Base-by-base conservation (phyloP, 2,329 filamentous ascomycete genomes). In the Lachnellula arida region DNA sequence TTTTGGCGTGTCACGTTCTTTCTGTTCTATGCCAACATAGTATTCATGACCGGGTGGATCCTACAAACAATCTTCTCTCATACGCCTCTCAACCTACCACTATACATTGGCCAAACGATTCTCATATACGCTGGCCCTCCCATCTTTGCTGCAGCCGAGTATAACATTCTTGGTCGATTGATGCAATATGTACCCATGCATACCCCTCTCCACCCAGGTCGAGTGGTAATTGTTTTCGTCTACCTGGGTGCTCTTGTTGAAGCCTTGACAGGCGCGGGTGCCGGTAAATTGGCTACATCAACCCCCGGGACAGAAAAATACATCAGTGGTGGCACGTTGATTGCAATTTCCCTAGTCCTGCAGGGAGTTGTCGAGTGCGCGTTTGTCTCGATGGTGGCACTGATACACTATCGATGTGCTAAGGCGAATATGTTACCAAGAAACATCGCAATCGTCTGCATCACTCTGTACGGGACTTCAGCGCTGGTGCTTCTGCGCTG, bases 171-270 rank as follows among this genome's bases (percentile, higher is more conserved):
- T 35, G 71, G 70, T 6, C 65, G 71, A 25, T 57, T 74, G 9
- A 67, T 72, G 68, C 64, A 69, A 57, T 73, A 74, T 54, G 60
- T 73, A 6, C 72, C 71, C 3, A 71, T 71, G 69, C 68, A 72
- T 49, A 65, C 72, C n/a, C 65, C 71, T 2, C 59, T 73, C 7
- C 66, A 73, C 47, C 72, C 72, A 17, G 60, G 64, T 47, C 69
- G 70, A 1, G 67, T 72, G n/a, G 56, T 71, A 5, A 65, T 66
- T 46, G 62, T 69, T 49, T 74, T 74, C 60, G 57, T 73, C 52
- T 71, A 72, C 44, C 60, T 73, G 4, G 70, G 72, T 14, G 69
- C 66, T 7, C 56, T 63, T 0, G 70, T 73, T 1, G 71, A 74
- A 57, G 56, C 57, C 35, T 60, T 73, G 12, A 71, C 70, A 2